A percentile compares a stretch with the other conserved stretches of the same genome.
Evolutionary conservation across 108 stramenopile species (phyloP).

Genomic region (Asterionellopsis glacialis): DNA sequence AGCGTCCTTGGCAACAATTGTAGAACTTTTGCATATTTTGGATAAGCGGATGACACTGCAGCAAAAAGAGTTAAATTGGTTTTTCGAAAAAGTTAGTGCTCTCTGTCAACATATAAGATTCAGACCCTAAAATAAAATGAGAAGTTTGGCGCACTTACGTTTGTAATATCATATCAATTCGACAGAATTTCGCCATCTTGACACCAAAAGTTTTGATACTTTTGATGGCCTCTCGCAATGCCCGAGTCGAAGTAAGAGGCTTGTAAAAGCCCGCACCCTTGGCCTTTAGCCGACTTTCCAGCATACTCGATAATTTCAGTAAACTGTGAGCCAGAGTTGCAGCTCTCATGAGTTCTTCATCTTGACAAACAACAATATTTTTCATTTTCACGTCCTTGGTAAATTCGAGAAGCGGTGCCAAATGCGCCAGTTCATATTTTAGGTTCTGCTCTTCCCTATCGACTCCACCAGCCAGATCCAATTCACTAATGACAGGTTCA

Average conservation of each 20-base stretch:
- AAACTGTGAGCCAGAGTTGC: constrained; percentile 70
- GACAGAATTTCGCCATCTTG: constrained; percentile 82
- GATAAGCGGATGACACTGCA: constrained; percentile 62
- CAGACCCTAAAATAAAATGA: neutral
- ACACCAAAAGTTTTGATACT: constrained; percentile 70
- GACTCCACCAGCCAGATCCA: constrained; percentile 40
- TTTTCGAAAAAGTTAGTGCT: neutral
- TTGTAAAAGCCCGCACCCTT: constrained; percentile 52
- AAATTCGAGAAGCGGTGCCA: constrained; percentile 58
- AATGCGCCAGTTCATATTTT: constrained; percentile 48
- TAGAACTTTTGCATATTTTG: constrained; percentile 74
- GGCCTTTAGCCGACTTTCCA: constrained; percentile 65
- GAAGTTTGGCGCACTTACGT: constrained; percentile 20
- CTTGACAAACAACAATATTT: constrained; percentile 48
- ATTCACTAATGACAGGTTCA: constrained; percentile 4
- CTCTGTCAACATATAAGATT: too few species aligned
- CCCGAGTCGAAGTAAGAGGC: constrained; percentile 55
- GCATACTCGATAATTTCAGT: constrained; percentile 66
- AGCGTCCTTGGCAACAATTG: constrained; percentile 76
- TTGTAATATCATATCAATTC: constrained; percentile 74
- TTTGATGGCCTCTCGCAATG: constrained; percentile 75
- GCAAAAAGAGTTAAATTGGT: neutral
- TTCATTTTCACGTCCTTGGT: constrained; percentile 40
- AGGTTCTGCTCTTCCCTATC: constrained; percentile 60
- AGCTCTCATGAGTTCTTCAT: constrained; percentile 77